Conservation (phyloP, 2,329 filamentous ascomycete genomes). For the Lecanicillium sp. region DNA sequence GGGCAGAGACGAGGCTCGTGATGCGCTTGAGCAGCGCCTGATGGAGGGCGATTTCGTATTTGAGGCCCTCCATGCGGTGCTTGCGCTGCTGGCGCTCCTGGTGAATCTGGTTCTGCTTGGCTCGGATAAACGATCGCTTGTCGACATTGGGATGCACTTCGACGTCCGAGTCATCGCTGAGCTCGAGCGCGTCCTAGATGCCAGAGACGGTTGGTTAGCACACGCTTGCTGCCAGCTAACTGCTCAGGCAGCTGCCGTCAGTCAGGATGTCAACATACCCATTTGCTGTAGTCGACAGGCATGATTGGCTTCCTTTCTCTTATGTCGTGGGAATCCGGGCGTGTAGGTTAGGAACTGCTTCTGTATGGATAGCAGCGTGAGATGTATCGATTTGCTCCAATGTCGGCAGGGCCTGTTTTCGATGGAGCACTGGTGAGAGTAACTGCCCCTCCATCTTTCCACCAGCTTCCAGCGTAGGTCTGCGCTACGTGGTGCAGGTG, state of each 20-base stretch:
- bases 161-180: conserved; percentile 95
- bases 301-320: conserved; percentile 22
- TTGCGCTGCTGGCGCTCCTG: conserved; percentile 79
- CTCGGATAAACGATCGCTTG: conserved; percentile 95
- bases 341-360: no score
- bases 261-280: conserved; percentile 38
- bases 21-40: conserved; percentile 83
- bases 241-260: not conserved
- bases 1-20: conserved; percentile 63
- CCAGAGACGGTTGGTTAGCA: conserved; percentile 8
- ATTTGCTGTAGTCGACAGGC: conserved; percentile 60
- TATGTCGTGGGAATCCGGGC: no score
- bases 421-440: not conserved
- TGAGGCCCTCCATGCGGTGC: conserved; percentile 81
- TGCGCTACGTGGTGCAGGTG: not conserved
- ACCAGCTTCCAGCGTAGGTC: conserved; percentile 13
- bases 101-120: conserved; percentile 96
- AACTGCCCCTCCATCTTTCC: conserved; percentile 7
- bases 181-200: conserved; percentile 76
- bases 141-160: conserved; percentile 99
- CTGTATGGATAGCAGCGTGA: no score
- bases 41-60: conserved; percentile 90
- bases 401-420: not conserved
- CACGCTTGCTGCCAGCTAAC: not conserved
- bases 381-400: no score